Evolutionary conservation across 1,139 yeast genomes (phyloP), one percentile per base, ranked within the genome.

Genomic region (Taphrina pruni): DNA sequence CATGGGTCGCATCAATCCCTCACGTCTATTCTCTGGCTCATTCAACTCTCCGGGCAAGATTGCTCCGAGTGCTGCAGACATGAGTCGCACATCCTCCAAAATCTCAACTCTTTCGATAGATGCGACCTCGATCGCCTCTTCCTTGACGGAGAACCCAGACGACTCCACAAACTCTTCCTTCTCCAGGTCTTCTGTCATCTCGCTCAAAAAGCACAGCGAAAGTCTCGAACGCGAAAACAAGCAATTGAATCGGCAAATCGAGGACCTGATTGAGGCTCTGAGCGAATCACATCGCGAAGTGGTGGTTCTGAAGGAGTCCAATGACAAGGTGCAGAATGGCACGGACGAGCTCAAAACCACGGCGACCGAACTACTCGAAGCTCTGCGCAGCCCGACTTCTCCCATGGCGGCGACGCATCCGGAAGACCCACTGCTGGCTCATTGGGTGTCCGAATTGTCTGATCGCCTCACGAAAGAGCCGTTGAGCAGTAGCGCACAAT

Each of bases 231-330:
- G 54, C 21, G 55, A 65, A 8, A 64, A 51, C 65, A 68, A 52
- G 43, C 74, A 72, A 38, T 65, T 72, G 39, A 73, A 73, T 46
- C 58, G 54, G 14, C 74, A 73, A 55, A 72, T 73, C 32, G 74
- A 73, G 52, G 74, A 73, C 17, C 70, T 73, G 20, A 73, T 72
- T n/a, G 45, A 71, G n/a, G 74, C 74, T 7, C 56, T 73, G 36
- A 70, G 73, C 36, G 64, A 60, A 35, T 62, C 73, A 5, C 74
- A 73, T 41, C 68, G 66, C 39, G 69, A 71, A 69, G 66, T 69
- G 65, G 62, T 73, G 65, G 62, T 67, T 58, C 11, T 55, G 35
- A 64, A 64, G 56, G 55, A 64, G 26, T 36, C 68, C 14, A 56
- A 60, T 9, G 69, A 65, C n/a, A 71, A 70, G 38, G 68, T 69